phyloP scores from a whole-genome alignment of 129 eudicot species.

The Tagetes erecta region DNA sequence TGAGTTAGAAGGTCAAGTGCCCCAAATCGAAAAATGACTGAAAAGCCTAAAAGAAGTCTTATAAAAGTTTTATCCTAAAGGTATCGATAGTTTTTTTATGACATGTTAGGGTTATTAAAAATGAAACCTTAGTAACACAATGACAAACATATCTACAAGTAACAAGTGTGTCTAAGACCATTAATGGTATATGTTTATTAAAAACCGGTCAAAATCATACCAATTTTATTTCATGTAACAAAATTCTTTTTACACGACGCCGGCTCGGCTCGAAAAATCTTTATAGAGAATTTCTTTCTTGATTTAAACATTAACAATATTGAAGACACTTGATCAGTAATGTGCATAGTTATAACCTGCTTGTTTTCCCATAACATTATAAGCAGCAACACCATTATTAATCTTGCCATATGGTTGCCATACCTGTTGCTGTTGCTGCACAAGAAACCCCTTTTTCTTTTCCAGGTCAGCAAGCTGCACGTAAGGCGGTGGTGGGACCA shows the following conservation, averaged over 20 bases:
- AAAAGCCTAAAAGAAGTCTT: too few relatives aligned
- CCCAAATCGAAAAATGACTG: too few relatives aligned
- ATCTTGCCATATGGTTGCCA: conserved; percentile 76
- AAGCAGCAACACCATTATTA: conserved; percentile 32
- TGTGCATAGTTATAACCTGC: conserved; percentile 53
- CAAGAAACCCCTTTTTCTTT: conserved; percentile 58
- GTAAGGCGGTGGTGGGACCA: conserved; percentile 70
- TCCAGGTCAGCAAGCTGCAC: conserved; percentile 80
- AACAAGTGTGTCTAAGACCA: not conserved
- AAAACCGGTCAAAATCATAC: conserved; percentile 24
- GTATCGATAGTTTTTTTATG: too few relatives aligned
- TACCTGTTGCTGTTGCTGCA: conserved; percentile 37
- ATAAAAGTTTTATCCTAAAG: too few relatives aligned
- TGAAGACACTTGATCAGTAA: conserved; percentile 31
- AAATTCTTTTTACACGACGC: conserved; percentile 28
- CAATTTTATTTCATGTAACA: conserved; percentile 27
- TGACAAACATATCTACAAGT: conserved; percentile 3
- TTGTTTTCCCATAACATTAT: conserved; percentile 50
- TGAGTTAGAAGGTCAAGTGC: too few relatives aligned
- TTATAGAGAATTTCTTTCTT: conserved; percentile 5
- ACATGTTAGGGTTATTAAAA: not conserved
- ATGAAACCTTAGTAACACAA: not conserved
- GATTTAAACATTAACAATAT: conserved; percentile 3
- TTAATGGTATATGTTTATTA: conserved; percentile 15
- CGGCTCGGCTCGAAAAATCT: conserved; percentile 14